Evolutionary conservation across 2,329 filamentous ascomycete species (phyloP), one percentile per base, ranked within the genome.

Genomic region (Penicillium sp.): DNA sequence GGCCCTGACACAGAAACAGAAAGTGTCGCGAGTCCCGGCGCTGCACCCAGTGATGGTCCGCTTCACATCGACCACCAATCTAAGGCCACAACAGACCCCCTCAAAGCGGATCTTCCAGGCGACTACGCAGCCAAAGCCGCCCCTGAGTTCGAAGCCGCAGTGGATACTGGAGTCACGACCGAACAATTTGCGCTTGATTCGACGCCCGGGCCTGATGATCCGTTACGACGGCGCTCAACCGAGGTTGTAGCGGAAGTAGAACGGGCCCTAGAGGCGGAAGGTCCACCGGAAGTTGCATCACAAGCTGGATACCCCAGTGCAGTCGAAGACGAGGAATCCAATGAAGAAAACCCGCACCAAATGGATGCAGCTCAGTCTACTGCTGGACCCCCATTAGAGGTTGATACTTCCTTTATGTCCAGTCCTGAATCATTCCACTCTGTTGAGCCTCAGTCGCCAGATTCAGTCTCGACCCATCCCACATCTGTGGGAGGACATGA

Each of bases 391-490:
- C 31, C 18, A 12, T 6, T 53, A 27, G 60, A 64, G 14, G 42
- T 50, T 36, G 63, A 66, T 31, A 52, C 46, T 30, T 60, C 64
- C 8, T 57, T 68, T 10, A 63, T 68, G 18, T 74, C 71, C 19
- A 72, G 68, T 35, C 56, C 64, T 4, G 71, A 71, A 19, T 75
- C 73, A n/a, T 75, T 74, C 42, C 69, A 75, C 49, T 75, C 74
- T 1, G 51, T 63, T 13, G 62, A 64, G 19, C 52, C 55, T 5
- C 50, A 55, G 9, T 59, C 60, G 5, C 58, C 62, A 12, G 55
- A 54, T 33, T 50, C 52, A 25, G 42, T 60, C 12, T 56, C 56
- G 3, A 55, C 61, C 7, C 55, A 53, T 46, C 46, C 61, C 12
- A 59, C 59, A 8, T 66, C 67, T 9, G 35, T 42, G n/a, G 49